Evolutionary conservation across 1,139 yeast genomes (phyloP).

Genomic region (Geotrichum bryndzae): DNA sequence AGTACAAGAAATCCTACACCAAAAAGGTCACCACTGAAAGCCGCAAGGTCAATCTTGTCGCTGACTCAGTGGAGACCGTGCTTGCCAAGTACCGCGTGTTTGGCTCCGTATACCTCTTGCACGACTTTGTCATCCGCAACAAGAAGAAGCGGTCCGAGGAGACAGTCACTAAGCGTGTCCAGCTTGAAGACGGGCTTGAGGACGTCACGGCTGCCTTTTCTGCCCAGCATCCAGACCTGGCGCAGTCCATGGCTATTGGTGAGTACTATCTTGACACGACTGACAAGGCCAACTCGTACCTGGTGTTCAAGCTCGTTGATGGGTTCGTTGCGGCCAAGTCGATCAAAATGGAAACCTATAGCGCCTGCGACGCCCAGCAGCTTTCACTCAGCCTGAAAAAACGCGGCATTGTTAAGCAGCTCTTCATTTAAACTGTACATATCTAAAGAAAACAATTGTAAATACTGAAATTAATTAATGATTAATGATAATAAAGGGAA

Average conservation of each 20-base stretch:
- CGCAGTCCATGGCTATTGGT: slow-evolving; percentile 4
- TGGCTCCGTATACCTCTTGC: slow-evolving; percentile 52
- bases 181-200: slow-evolving; percentile 7
- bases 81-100: slow-evolving; percentile 47
- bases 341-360: slow-evolving; percentile 17
- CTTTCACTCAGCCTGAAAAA: slow-evolving; percentile 16
- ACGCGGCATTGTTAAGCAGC: slow-evolving; percentile 17
- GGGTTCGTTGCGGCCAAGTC: slow-evolving; percentile 18
- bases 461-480: neutral
- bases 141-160: slow-evolving; percentile 10
- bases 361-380: slow-evolving; percentile 17
- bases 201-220: slow-evolving; percentile 8
- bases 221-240: neutral
- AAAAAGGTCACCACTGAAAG: slow-evolving; percentile 45
- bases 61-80: slow-evolving; percentile 38
- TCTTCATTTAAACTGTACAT: neutral
- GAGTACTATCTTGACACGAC: slow-evolving; percentile 8
- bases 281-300: slow-evolving; percentile 6
- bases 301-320: slow-evolving; percentile 17
- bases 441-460: neutral
- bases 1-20: slow-evolving; percentile 49
- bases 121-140: slow-evolving; percentile 32
- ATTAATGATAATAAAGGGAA: neutral
- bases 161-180: slow-evolving; percentile 10
- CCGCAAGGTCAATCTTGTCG: slow-evolving; percentile 45